Conservation (phyloP, 371 early-diverging fungal genomes). For the Enterospora canceri region DNA sequence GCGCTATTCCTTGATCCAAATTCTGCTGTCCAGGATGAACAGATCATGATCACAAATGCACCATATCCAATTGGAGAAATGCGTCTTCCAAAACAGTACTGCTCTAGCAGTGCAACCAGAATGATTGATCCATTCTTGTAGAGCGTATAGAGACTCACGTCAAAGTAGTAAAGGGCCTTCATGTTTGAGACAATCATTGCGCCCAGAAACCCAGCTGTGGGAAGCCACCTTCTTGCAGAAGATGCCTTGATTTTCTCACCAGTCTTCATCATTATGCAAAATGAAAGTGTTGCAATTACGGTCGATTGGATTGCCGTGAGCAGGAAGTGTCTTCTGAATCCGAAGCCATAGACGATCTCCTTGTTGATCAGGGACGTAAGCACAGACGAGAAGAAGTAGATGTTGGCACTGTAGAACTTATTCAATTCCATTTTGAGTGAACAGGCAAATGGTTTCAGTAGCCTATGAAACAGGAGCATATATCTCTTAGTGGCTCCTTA, state of each 20-base stretch:
- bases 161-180: slow-evolving; percentile 74
- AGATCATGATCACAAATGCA: slow-evolving; percentile 74
- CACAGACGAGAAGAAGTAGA: slow-evolving; percentile 33
- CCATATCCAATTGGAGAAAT: slow-evolving; percentile 63
- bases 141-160: slow-evolving; percentile 74
- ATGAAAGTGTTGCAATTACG: slow-evolving; percentile 22
- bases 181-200: slow-evolving; percentile 91
- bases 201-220: slow-evolving; percentile 68
- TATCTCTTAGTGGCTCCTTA: background rate
- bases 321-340: slow-evolving; percentile 40
- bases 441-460: background rate
- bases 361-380: slow-evolving; percentile 52
- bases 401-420: background rate
- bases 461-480: background rate
- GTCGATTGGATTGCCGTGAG: slow-evolving; percentile 45
- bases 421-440: background rate
- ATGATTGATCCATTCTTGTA: slow-evolving; percentile 95
- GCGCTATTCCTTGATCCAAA: slow-evolving; percentile 60
- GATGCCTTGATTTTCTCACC: slow-evolving; percentile 60
- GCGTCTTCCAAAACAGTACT: slow-evolving; percentile 64
- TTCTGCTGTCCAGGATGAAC: slow-evolving; percentile 74
- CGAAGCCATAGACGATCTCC: slow-evolving; percentile 38
- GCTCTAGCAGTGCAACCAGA: slow-evolving; percentile 80
- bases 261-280: background rate
- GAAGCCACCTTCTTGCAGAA: slow-evolving; percentile 64